Evolutionary conservation across 345 rosid genomes (phyloP).

Genomic region (Alliaria petiolata): DNA sequence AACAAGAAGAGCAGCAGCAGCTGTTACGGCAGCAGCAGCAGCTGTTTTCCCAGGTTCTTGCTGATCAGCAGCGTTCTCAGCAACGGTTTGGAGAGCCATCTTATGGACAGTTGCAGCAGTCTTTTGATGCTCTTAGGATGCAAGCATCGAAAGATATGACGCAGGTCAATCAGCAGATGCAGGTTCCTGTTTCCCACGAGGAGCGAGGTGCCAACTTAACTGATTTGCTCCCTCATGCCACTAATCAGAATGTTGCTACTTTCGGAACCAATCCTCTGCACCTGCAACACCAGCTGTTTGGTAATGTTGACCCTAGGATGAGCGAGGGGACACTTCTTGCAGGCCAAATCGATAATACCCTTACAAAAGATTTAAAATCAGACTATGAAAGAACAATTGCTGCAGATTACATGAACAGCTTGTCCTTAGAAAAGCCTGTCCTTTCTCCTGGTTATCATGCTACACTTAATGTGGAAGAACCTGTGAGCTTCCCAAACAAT

Average conservation of each 20-base stretch:
- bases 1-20: conserved; percentile 84
- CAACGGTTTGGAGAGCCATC: conserved; percentile 61
- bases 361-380: conserved; percentile 37
- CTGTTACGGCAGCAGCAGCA: conserved; percentile 67
- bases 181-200: conserved; percentile 45
- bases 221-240: conserved; percentile 45
- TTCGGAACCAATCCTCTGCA: conserved; percentile 39
- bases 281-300: conserved; percentile 56
- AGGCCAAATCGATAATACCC: conserved; percentile 35
- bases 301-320: conserved; percentile 35
- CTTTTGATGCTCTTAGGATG: conserved; percentile 51
- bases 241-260: conserved; percentile 34
- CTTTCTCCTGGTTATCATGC: conserved; percentile 31
- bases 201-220: conserved; percentile 35
- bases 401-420: conserved; percentile 31
- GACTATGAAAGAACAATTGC: conserved; percentile 37
- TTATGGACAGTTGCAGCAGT: conserved; percentile 50
- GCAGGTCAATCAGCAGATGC: conserved; percentile 49
- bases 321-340: conserved; percentile 34
- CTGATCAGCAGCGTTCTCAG: conserved; percentile 57
- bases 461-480: conserved; percentile 24
- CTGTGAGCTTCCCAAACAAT: conserved; percentile 32
- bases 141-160: conserved; percentile 52
- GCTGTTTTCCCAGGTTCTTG: conserved; percentile 69
- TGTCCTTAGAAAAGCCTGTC: conserved; percentile 29